These are phyloP conservation scores for Orychophragmus violaceus DNA, from an alignment of 345 rosid genomes.

Conservation along the genomic window DNA sequence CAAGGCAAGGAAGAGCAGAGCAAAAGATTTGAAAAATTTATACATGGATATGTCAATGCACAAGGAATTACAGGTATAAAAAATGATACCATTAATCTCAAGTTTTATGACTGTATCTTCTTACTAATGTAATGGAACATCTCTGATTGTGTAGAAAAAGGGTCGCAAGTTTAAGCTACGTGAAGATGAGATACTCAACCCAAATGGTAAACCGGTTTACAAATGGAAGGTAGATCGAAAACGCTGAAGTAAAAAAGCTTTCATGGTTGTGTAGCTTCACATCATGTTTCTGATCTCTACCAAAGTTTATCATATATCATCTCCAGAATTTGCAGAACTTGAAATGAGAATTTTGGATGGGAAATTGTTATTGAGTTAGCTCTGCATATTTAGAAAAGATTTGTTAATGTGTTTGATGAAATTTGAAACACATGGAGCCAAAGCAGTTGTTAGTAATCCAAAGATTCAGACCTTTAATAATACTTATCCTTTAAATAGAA, in stretches of 20 bases:
- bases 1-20: constrained; percentile 64
- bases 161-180: constrained; percentile 70
- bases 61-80: constrained; percentile 87
- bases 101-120: not conserved
- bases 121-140: not conserved
- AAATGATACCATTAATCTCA: not conserved
- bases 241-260: constrained; percentile 37
- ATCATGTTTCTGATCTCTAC: not conserved
- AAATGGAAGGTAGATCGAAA: constrained; percentile 46
- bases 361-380: not conserved
- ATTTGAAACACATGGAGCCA: not conserved
- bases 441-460: not conserved
- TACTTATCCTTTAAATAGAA: not conserved
- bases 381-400: not conserved
- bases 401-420: constrained; percentile 7
- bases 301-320: not conserved
- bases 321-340: not conserved
- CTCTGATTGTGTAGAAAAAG: constrained; percentile 49
- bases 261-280: constrained; percentile 10
- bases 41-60: constrained; percentile 70
- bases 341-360: not conserved
- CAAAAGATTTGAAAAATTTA: constrained; percentile 54
- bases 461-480: not conserved
- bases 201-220: not conserved
- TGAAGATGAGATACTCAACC: constrained; percentile 63